Percentiles rank a stretch among this genome's conserved stretches.
Evolutionary conservation across 106 monocot species (phyloP).

Genomic region (Allium sativum): DNA sequence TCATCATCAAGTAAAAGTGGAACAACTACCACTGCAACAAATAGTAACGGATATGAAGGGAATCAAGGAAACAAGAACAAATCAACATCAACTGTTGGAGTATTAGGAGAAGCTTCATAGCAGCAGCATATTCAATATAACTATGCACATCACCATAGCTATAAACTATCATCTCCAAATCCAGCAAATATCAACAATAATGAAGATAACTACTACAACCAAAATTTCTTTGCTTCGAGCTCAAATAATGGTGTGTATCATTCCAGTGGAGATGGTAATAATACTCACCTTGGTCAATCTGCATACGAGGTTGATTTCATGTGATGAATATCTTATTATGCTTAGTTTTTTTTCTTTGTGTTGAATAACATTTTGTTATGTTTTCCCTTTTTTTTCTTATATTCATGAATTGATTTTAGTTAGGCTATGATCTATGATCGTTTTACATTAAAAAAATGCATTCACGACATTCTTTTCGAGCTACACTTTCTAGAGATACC

Average conservation of each 20-base stretch:
- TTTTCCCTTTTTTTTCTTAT: no score
- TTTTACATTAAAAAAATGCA: no score
- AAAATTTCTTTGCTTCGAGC: conserved; percentile 7
- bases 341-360: background rate
- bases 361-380: conserved; percentile 7
- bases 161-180: background rate
- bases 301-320: conserved; percentile 12
- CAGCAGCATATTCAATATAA: background rate
- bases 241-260: background rate
- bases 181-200: background rate
- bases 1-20: background rate
- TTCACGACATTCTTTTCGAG: no score
- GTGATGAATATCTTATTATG: background rate
- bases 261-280: background rate
- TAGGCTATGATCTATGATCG: no score
- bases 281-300: conserved; percentile 3
- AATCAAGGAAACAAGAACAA: conserved; percentile 2
- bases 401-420: no score
- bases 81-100: conserved; percentile 5
- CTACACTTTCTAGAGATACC: no score
- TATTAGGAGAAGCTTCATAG: background rate
- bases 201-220: background rate
- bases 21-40: background rate
- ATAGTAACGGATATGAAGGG: background rate
- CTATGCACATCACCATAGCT: background rate